phyloP scores from a whole-genome alignment of 495 filamentous ascomycete species.

The Penicillium soppii region DNA sequence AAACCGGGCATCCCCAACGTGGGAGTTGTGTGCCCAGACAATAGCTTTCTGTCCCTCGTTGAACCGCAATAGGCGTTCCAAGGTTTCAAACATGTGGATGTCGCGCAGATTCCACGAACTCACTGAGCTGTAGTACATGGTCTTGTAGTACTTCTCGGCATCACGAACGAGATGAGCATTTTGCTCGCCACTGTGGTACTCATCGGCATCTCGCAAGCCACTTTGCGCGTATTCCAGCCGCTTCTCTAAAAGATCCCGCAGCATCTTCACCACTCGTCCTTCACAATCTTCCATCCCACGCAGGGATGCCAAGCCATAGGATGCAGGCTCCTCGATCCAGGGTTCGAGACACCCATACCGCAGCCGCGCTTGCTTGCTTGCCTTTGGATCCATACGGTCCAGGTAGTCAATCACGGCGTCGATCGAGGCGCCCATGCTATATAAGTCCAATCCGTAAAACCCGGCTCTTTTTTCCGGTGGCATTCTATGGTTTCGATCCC shows the following conservation, averaged over 20 bases:
- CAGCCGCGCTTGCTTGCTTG: slow-evolving; percentile 43
- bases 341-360: slow-evolving; percentile 49
- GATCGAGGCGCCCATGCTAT: slow-evolving; percentile 54
- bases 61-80: slow-evolving; percentile 45
- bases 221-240: slow-evolving; percentile 43
- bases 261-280: slow-evolving; percentile 44
- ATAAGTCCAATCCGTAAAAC: slow-evolving; percentile 57
- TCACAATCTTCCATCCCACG: slow-evolving; percentile 50
- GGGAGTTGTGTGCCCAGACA: slow-evolving; percentile 63
- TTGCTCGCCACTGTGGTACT: slow-evolving; percentile 53
- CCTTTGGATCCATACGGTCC: slow-evolving; percentile 45
- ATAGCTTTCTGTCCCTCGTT: slow-evolving; percentile 49
- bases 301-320: slow-evolving; percentile 51
- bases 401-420: slow-evolving; percentile 53
- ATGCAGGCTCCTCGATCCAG: slow-evolving; percentile 53
- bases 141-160: slow-evolving; percentile 57
- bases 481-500: slow-evolving; percentile 38
- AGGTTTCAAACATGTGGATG: slow-evolving; percentile 58
- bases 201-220: slow-evolving; percentile 41
- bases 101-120: slow-evolving; percentile 59
- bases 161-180: slow-evolving; percentile 57
- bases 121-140: slow-evolving; percentile 57
- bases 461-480: slow-evolving; percentile 39
- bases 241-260: slow-evolving; percentile 43
- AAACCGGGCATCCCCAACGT: slow-evolving; percentile 57